Percentiles rank a stretch among this genome's conserved stretches.
Evolutionary conservation across 805 yeast genomes (phyloP).

Genomic region (Ogataea henricii): DNA sequence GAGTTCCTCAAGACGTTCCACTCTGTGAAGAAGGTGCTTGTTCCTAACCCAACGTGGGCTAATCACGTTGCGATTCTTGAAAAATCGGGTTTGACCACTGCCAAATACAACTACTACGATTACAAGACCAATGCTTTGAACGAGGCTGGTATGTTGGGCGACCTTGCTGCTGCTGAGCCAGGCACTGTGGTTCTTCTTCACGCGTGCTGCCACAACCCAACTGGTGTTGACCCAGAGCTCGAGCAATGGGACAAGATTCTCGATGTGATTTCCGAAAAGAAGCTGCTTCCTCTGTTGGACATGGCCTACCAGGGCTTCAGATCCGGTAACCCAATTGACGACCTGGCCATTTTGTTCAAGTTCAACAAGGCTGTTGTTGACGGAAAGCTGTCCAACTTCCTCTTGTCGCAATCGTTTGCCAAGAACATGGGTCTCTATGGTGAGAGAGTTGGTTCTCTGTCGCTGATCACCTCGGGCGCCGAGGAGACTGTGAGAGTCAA

Average conservation of each 20-base stretch:
- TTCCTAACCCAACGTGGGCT: constrained; percentile 94
- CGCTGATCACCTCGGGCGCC: constrained; percentile 58
- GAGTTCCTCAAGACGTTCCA: constrained; percentile 71
- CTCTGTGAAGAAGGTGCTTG: constrained; percentile 55
- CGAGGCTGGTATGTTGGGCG: constrained; percentile 60
- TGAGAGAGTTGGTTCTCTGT: constrained; percentile 87
- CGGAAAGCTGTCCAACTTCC: constrained; percentile 51
- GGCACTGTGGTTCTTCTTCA: constrained; percentile 77
- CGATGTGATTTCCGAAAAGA: constrained; percentile 56
- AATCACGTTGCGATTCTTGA: constrained; percentile 82
- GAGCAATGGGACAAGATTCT: constrained; percentile 81
- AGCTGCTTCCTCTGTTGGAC: constrained; percentile 81
- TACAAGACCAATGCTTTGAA: constrained; percentile 61
- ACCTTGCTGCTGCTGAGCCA: constrained; percentile 53
- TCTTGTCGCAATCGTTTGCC: constrained; percentile 88
- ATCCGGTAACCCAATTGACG: constrained; percentile 77
- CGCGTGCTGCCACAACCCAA: constrained; percentile 97
- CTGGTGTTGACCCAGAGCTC: constrained; percentile 86
- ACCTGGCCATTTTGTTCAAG: constrained; percentile 53
- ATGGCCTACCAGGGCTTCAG: constrained; percentile 97
- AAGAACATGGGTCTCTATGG: constrained; percentile 96
- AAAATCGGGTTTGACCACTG: constrained; percentile 67
- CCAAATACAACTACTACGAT: constrained; percentile 73
- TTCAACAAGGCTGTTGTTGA: constrained; percentile 43
- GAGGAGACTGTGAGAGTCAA: constrained; percentile 50